A percentile compares a stretch with the other conserved stretches of the same genome.
Conservation (phyloP, 164 flowering plant genomes). For the Aristolochia californica region DNA sequence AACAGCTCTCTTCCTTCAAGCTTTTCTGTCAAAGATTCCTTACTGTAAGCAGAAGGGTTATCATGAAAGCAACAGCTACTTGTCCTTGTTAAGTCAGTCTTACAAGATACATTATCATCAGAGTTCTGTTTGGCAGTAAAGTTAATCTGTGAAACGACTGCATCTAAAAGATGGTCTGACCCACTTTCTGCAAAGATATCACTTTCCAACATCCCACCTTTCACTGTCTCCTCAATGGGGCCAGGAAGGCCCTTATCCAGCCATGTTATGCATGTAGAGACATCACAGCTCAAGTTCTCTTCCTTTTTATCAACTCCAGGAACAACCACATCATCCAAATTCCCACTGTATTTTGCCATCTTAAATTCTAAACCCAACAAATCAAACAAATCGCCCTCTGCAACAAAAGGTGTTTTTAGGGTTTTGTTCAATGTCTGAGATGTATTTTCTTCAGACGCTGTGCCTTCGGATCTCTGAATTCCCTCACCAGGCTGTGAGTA, state of each 20-base stretch:
- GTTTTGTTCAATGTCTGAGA: neutral
- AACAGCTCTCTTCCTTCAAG: slow-evolving; percentile 20
- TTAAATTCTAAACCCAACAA: slow-evolving; percentile 51
- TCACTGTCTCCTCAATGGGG: slow-evolving; percentile 16
- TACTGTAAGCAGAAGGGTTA: slow-evolving; percentile 19
- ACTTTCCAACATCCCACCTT: slow-evolving; percentile 35
- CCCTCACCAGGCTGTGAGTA: slow-evolving; percentile 9
- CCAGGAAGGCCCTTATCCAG: slow-evolving; percentile 5
- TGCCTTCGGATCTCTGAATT: slow-evolving; percentile 10
- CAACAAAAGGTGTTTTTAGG: slow-evolving; percentile 11
- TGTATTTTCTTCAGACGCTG: no score
- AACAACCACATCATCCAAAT: slow-evolving; percentile 15
- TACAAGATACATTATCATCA: slow-evolving; percentile 50
- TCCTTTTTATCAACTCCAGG: slow-evolving; percentile 9
- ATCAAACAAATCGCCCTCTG: slow-evolving; percentile 70
- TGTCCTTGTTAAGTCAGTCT: slow-evolving; percentile 37
- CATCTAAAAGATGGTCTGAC: slow-evolving; percentile 70
- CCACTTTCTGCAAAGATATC: slow-evolving; percentile 30
- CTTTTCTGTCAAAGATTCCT: slow-evolving; percentile 15
- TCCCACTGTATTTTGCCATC: slow-evolving; percentile 23
- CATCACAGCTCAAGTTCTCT: slow-evolving; percentile 13
- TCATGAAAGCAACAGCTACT: slow-evolving; percentile 40
- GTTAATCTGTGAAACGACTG: slow-evolving; percentile 61
- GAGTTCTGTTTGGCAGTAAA: slow-evolving; percentile 32
- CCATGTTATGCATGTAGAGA: slow-evolving; percentile 15